These are phyloP conservation scores for Tetrahymena malaccensis DNA, from an alignment of 73 alveolate genomes.

Conservation along the genomic window DNA sequence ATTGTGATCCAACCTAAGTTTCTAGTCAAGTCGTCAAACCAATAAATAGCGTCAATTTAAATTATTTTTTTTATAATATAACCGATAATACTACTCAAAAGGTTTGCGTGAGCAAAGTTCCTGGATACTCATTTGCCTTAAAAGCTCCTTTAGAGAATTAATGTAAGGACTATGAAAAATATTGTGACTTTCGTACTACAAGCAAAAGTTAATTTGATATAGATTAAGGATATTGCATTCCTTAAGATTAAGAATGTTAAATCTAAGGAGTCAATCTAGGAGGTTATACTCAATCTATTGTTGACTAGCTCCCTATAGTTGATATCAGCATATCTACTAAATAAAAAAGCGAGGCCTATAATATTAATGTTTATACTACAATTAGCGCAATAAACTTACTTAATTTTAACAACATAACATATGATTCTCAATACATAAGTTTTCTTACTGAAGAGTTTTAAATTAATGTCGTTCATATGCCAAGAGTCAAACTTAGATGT, in stretches of 20 bases:
- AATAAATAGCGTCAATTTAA: not conserved
- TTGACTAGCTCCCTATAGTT: not conserved
- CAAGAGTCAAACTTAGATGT: not conserved
- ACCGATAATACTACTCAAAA: not conserved
- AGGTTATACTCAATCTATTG: not conserved
- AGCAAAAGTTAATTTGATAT: not conserved
- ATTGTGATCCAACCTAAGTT: not conserved
- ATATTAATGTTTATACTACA: not conserved
- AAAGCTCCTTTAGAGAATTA: not conserved
- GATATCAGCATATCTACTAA: not conserved
- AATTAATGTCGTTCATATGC: not conserved
- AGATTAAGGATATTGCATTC: not conserved
- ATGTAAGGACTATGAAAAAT: not conserved
- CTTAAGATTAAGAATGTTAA: not conserved
- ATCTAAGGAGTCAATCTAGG: not conserved
- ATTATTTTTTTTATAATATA: not conserved
- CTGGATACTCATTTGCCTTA: not conserved
- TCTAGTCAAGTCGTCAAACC: not conserved
- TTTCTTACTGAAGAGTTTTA: not conserved
- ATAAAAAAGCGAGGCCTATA: not conserved
- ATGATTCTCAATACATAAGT: not conserved
- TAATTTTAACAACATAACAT: not conserved
- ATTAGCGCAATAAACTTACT: not conserved
- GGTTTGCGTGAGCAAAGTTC: not conserved
- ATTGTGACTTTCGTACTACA: not conserved